These are phyloP conservation scores for Albizia julibrissin DNA, from an alignment of 306 rosid species.

Conservation along the genomic window DNA sequence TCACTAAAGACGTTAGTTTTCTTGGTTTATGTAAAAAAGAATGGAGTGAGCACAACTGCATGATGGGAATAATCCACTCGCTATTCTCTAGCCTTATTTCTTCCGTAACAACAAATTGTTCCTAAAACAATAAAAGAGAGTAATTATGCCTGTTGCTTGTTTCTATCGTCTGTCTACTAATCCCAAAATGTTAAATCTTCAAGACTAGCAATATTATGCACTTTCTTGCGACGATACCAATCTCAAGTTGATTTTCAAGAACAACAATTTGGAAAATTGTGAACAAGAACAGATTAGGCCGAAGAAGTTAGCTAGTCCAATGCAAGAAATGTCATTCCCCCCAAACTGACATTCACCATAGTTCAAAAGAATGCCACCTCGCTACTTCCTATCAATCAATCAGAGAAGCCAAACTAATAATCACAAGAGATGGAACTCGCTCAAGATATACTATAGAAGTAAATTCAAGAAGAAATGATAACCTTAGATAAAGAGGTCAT, in stretches of 20 bases:
- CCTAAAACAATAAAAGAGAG: not conserved
- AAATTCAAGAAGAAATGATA: slow-evolving; percentile 34
- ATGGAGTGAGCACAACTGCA: not conserved
- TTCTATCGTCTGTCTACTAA: not conserved
- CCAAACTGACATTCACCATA: not conserved
- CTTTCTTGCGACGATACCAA: slow-evolving; percentile 5
- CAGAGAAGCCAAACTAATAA: not conserved
- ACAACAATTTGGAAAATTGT: not conserved
- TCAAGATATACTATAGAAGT: not conserved
- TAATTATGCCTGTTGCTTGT: slow-evolving; percentile 1
- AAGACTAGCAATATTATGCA: not conserved
- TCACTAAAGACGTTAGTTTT: not conserved
- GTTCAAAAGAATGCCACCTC: slow-evolving; percentile 21
- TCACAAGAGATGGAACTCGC: not conserved
- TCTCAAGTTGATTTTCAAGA: not conserved
- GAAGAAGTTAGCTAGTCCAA: not conserved
- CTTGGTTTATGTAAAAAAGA: not conserved
- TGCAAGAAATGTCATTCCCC: slow-evolving; percentile 12
- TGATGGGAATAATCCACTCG: not conserved
- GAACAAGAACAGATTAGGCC: not conserved
- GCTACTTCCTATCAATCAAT: not conserved
- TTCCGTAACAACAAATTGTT: not conserved
- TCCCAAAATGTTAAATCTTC: slow-evolving; percentile 16
- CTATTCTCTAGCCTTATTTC: not conserved
- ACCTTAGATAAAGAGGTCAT: not conserved